Percentiles rank a stretch among this genome's conserved stretches.
Evolutionary conservation across 2,329 filamentous ascomycete species (phyloP).

Genomic region (Basipetospora chlamydospora): DNA sequence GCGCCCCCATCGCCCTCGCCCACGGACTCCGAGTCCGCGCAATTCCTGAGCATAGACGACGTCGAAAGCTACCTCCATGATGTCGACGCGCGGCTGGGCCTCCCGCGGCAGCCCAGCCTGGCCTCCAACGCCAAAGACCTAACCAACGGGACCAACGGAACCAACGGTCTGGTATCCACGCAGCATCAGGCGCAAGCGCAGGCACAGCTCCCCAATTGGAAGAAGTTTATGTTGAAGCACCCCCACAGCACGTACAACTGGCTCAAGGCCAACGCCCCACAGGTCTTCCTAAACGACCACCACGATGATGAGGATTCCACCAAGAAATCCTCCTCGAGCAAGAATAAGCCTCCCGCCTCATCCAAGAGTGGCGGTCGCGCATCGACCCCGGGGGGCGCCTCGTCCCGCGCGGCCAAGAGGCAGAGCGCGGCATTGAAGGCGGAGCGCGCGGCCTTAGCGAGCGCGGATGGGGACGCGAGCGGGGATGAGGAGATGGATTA

Average conservation of each 20-base stretch:
- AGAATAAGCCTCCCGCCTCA: neutral
- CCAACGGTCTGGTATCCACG: conserved; percentile 13
- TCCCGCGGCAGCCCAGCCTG: conserved; percentile 30
- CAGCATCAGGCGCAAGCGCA: conserved; percentile 23
- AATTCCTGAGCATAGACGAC: conserved; percentile 55
- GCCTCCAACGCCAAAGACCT: conserved; percentile 29
- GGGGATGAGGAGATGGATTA: conserved; percentile 26
- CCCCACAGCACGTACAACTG: conserved; percentile 92
- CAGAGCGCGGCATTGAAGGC: neutral
- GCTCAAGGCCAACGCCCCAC: conserved; percentile 72
- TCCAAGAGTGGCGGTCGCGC: too few relatives aligned
- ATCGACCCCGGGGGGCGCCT: neutral
- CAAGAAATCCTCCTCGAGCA: conserved; percentile 12
- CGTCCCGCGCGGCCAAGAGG: neutral
- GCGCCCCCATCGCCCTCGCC: conserved; percentile 34
- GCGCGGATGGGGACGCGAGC: conserved; percentile 18
- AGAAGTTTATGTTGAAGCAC: conserved; percentile 39
- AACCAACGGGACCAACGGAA: too few relatives aligned
- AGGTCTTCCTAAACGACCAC: conserved; percentile 63
- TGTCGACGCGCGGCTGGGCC: conserved; percentile 37
- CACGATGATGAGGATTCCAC: conserved; percentile 22
- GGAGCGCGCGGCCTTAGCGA: conserved; percentile 8
- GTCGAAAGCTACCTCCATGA: conserved; percentile 60
- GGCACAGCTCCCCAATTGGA: too few relatives aligned
- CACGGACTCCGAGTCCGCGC: conserved; percentile 40